Conservation (phyloP, 352 stramenopile species). For the Phytophthora sp. region DNA sequence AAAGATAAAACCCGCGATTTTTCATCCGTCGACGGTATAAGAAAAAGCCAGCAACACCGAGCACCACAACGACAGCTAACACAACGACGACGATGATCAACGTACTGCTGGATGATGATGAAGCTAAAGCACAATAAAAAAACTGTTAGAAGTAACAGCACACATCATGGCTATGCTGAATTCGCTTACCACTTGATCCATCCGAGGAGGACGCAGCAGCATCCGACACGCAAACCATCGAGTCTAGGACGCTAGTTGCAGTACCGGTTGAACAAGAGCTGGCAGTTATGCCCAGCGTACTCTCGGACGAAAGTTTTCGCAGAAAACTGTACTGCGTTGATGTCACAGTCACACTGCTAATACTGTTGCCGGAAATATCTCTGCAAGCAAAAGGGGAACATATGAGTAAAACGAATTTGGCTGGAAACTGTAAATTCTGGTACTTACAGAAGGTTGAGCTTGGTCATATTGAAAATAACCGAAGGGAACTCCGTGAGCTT, state of each 20-base stretch:
- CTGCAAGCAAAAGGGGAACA: slow-evolving; percentile 24
- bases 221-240: slow-evolving; percentile 59
- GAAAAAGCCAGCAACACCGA: slow-evolving; percentile 52
- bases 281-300: slow-evolving; percentile 46
- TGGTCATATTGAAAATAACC: slow-evolving; percentile 72
- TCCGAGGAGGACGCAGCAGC: slow-evolving; percentile 10
- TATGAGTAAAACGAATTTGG: not conserved
- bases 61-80: slow-evolving; percentile 50
- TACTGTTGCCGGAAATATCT: slow-evolving; percentile 60
- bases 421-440: not conserved
- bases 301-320: slow-evolving; percentile 45
- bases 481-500: slow-evolving; percentile 57
- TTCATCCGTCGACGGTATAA: slow-evolving; percentile 57
- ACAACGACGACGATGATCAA: slow-evolving; percentile 66
- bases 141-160: not conserved
- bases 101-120: slow-evolving; percentile 43
- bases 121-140: slow-evolving; percentile 21
- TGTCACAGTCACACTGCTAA: slow-evolving; percentile 51
- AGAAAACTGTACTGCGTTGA: slow-evolving; percentile 50
- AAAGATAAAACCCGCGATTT: slow-evolving; percentile 38
- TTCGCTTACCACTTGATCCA: slow-evolving; percentile 24
- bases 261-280: slow-evolving; percentile 43
- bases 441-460: slow-evolving; percentile 69
- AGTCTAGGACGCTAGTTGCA: slow-evolving; percentile 52
- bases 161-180: not conserved